Evolutionary conservation across 768 basidiomycete species (phyloP), one percentile per base, ranked within the genome.

Genomic region (Agaricus subrufescens): DNA sequence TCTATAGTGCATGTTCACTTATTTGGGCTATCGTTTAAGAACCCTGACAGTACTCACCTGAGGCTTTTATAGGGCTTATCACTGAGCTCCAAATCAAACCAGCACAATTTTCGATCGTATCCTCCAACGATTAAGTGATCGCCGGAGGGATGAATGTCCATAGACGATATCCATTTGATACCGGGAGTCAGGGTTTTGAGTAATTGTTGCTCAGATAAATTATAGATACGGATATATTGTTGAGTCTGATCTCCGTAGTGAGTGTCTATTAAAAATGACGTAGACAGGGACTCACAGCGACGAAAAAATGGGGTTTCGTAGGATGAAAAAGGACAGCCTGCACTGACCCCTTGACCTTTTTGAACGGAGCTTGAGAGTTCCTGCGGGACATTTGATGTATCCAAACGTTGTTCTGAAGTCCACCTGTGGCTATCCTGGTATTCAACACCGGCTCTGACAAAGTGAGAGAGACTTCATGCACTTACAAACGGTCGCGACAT

Each of bases 301-400:
- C 96, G 64, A 98, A 98, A 80, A 99, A 97, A 71, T 95, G 85
- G 4, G 97, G 93, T 69, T 93, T 94, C 29, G 77, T 73, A 3
- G 97, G 97, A 71, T 99, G 97, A 83, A 99, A 99, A 42, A 89
- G 78, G 23, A 97, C 95, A 46, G 86, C 73, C 71, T 99, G 97
- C 8, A 98, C 87, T 12, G 82, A 67, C 31, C 97, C 97, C 71
- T 91, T 91, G 61, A 96, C 83, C 70, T 94, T 95, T 70, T 89
- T 94, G 84, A 99, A 98, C 10, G 97, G 97, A 4, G 94, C 92
- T 72, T 99, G 97, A 3, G 96, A 98, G 70, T 97, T 90, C 67
- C 94, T 86, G 58, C 90, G 87, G 29, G 91, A 88, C 15, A 97
- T 69, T 67, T 99, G 97, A 67, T 99, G 97, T 50, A 99, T 97